These are phyloP conservation scores for Aphanocladium album DNA, from an alignment of 2,329 filamentous ascomycete genomes.

Conservation along the genomic window DNA sequence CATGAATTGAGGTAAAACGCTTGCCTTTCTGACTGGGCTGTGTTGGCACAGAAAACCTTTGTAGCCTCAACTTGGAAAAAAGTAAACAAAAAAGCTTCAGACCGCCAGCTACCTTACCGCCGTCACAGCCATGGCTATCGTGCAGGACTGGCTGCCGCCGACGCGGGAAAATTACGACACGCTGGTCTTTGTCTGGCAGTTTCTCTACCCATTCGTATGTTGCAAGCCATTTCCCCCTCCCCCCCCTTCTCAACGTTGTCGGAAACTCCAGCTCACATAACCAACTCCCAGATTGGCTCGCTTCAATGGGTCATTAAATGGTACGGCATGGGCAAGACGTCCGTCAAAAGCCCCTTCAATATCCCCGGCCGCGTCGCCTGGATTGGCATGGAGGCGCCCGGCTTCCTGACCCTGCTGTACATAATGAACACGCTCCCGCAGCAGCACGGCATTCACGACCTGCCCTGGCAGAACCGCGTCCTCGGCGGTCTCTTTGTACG, in stretches of 20 bases:
- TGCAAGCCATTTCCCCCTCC: neutral
- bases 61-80: neutral
- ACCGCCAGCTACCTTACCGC: too few species aligned
- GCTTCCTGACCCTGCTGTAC: constrained; percentile 73
- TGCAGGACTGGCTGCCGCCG: constrained; percentile 53
- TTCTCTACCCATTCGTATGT: constrained; percentile 47
- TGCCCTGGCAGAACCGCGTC: constrained; percentile 75
- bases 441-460: constrained; percentile 48
- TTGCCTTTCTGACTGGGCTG: too few species aligned
- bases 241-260: neutral
- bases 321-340: constrained; percentile 94
- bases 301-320: constrained; percentile 72
- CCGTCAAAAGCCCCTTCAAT: constrained; percentile 67
- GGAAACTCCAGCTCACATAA: constrained; percentile 3
- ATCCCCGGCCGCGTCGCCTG: constrained; percentile 84
- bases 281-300: constrained; percentile 54
- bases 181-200: constrained; percentile 48
- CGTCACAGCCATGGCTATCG: constrained; percentile 42
- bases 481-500: constrained; percentile 63
- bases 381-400: constrained; percentile 81
- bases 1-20: too few species aligned
- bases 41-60: too few species aligned
- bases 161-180: constrained; percentile 53
- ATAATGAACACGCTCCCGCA: constrained; percentile 65
- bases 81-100: neutral